Percentiles rank a stretch among this genome's conserved stretches.
These are phyloP conservation scores for Ustilago vetiveriae DNA, from an alignment of 1,284 basidiomycete genomes.

Conservation along the genomic window DNA sequence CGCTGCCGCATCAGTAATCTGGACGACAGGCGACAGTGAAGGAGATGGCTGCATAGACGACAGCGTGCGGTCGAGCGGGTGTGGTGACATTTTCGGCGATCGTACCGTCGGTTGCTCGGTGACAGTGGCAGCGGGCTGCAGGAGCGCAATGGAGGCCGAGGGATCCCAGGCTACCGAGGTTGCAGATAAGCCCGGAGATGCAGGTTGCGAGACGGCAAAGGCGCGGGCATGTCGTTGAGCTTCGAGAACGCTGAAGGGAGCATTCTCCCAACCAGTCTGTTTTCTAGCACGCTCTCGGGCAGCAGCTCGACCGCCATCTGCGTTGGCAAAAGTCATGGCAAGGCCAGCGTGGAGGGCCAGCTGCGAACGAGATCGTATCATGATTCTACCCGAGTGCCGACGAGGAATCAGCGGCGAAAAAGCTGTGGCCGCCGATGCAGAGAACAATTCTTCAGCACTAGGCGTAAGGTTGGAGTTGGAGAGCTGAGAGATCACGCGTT, in stretches of 20 bases:
- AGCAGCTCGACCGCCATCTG: conserved; percentile 54
- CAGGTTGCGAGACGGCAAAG: conserved; percentile 36
- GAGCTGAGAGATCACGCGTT: neutral
- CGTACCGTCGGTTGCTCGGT: conserved; percentile 4
- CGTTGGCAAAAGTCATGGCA: conserved; percentile 35
- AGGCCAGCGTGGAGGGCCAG: conserved; percentile 47
- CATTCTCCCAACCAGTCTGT: conserved; percentile 49
- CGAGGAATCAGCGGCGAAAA: conserved; percentile 41
- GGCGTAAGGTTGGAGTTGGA: conserved; percentile 13
- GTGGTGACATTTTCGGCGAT: conserved; percentile 19
- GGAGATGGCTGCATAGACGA: conserved; percentile 20
- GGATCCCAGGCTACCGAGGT: conserved; percentile 27
- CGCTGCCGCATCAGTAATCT: neutral
- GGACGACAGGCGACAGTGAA: conserved; percentile 5
- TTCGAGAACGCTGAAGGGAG: conserved; percentile 58
- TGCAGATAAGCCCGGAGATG: conserved; percentile 30
- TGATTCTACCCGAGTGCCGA: conserved; percentile 54
- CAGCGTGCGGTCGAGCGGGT: conserved; percentile 2
- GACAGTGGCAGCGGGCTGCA: conserved; percentile 24
- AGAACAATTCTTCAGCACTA: conserved; percentile 39
- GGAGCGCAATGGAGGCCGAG: conserved; percentile 5
- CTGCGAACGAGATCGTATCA: conserved; percentile 55
- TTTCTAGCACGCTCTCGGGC: conserved; percentile 53
- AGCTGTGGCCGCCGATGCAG: conserved; percentile 8
- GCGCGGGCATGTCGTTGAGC: conserved; percentile 32